These are phyloP conservation scores for Colletotrichum filicis DNA, from an alignment of 2,329 filamentous ascomycete species.

Conservation along the genomic window DNA sequence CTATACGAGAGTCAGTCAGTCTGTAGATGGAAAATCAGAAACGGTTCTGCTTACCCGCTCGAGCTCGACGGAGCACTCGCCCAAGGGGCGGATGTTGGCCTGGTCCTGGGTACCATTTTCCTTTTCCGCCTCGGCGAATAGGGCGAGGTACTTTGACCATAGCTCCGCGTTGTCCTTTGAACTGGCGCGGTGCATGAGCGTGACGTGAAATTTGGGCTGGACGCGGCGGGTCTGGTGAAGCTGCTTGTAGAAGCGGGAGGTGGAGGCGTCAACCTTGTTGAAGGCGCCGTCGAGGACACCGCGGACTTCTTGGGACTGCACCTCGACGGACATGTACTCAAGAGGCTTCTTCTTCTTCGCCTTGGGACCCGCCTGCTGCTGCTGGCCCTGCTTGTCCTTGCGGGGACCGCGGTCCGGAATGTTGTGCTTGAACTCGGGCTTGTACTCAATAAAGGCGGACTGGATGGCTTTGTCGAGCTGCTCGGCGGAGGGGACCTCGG, in stretches of 20 bases:
- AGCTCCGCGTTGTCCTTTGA: slow-evolving; percentile 71
- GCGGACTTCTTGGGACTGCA: slow-evolving; percentile 55
- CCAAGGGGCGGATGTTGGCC: slow-evolving; percentile 56
- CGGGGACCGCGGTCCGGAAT: slow-evolving; percentile 69
- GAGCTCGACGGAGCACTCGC: slow-evolving; percentile 71
- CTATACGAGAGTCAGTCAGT: slow-evolving; percentile 40
- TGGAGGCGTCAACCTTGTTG: slow-evolving; percentile 51
- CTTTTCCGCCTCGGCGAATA: slow-evolving; percentile 59
- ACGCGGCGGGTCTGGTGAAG: slow-evolving; percentile 80
- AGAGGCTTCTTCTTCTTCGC: slow-evolving; percentile 59
- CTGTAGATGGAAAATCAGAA: no score
- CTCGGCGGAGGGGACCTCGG: slow-evolving; percentile 74
- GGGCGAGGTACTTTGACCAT: slow-evolving; percentile 78
- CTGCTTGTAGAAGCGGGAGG: slow-evolving; percentile 77
- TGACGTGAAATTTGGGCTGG: slow-evolving; percentile 92
- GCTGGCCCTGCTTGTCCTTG: slow-evolving; percentile 42
- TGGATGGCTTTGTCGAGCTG: slow-evolving; percentile 85
- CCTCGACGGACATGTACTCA: slow-evolving; percentile 67
- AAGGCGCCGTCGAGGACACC: slow-evolving; percentile 78
- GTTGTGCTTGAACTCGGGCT: slow-evolving; percentile 79
- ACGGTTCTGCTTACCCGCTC: slow-evolving; percentile 60
- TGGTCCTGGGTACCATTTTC: slow-evolving; percentile 48
- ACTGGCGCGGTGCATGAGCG: slow-evolving; percentile 83
- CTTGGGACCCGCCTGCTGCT: slow-evolving; percentile 30
- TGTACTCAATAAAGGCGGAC: slow-evolving; percentile 79